Percentiles rank a stretch among this genome's conserved stretches.
Evolutionary conservation across 2,329 filamentous ascomycete genomes (phyloP).

Genomic region (Cyphellophora attinorum): DNA sequence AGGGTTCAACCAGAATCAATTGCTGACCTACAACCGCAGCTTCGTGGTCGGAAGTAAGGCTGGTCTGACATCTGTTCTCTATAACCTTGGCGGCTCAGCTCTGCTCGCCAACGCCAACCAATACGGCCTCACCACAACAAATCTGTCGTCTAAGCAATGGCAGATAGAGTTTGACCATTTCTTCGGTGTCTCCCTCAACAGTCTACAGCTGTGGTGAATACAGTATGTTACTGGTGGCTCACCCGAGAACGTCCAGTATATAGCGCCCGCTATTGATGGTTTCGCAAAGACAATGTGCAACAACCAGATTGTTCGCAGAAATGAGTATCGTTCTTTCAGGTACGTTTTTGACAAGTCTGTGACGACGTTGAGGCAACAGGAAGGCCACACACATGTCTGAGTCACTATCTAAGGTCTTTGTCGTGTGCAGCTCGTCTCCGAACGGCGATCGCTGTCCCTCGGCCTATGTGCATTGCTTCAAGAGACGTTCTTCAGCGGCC

Average conservation of each 20-base stretch:
- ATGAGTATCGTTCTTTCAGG: slow-evolving; percentile 10
- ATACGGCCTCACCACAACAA: slow-evolving; percentile 4
- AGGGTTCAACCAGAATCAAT: slow-evolving; percentile 6
- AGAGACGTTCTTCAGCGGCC: too few species aligned
- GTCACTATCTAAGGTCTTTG: too few species aligned
- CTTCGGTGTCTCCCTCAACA: slow-evolving; percentile 12
- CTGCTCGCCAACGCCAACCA: slow-evolving; percentile 4
- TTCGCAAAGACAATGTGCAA: slow-evolving; percentile 12
- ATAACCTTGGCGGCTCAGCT: slow-evolving; percentile 4
- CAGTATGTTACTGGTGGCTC: slow-evolving; percentile 11
- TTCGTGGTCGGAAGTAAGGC: slow-evolving; percentile 5
- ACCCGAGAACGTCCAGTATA: slow-evolving; percentile 6
- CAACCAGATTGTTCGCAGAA: slow-evolving; percentile 8
- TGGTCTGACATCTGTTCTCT: slow-evolving; percentile 2
- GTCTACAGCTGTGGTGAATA: slow-evolving; percentile 8
- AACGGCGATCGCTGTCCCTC: too few species aligned
- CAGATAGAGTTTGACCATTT: slow-evolving; percentile 9
- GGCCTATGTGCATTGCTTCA: too few species aligned
- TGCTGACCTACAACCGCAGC: slow-evolving; percentile 12
- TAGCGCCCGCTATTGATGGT: slow-evolving; percentile 4
- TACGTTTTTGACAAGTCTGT: too few species aligned
- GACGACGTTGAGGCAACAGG: too few species aligned
- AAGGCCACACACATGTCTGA: too few species aligned
- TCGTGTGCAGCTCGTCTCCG: too few species aligned
- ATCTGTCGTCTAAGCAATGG: slow-evolving; percentile 12